A percentile compares a stretch with the other conserved stretches of the same genome.
phyloP scores from a whole-genome alignment of 73 alveolate genomes.

The Paramecium bursaria region DNA sequence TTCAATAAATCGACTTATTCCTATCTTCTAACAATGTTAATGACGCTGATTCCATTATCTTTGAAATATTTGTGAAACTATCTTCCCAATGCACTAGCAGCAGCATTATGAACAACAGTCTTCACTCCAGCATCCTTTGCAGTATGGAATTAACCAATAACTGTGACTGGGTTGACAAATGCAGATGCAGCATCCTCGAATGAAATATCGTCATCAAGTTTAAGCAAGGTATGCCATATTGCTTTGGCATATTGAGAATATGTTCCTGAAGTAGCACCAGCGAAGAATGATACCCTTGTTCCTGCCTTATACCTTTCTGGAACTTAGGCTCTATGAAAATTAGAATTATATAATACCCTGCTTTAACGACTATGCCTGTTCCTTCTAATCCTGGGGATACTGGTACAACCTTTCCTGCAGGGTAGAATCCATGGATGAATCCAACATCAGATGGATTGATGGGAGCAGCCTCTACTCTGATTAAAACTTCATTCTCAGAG shows the following conservation, averaged over 20 bases:
- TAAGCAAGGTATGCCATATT: background rate
- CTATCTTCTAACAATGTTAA: slow-evolving; percentile 79
- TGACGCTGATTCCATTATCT: slow-evolving; percentile 70
- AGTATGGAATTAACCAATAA: slow-evolving; percentile 30
- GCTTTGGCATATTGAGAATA: slow-evolving; percentile 7
- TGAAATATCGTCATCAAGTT: slow-evolving; percentile 33
- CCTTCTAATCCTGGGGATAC: slow-evolving; percentile 85
- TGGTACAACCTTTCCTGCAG: slow-evolving; percentile 67
- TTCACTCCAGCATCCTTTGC: slow-evolving; percentile 36
- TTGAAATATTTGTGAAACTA: slow-evolving; percentile 72
- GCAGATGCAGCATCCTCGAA: slow-evolving; percentile 48
- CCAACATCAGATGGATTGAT: slow-evolving; percentile 80
- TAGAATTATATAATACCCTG: slow-evolving; percentile 76
- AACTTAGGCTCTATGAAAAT: slow-evolving; percentile 1
- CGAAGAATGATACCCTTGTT: slow-evolving; percentile 15
- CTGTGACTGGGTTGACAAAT: slow-evolving; percentile 64
- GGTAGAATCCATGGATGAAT: slow-evolving; percentile 61
- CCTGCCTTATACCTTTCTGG: background rate
- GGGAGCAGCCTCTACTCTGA: slow-evolving; percentile 79
- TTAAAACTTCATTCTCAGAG: slow-evolving; percentile 72
- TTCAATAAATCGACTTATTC: slow-evolving; percentile 72
- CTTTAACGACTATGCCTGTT: slow-evolving; percentile 63
- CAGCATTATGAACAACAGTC: slow-evolving; percentile 81
- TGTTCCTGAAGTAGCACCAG: background rate
- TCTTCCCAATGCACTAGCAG: slow-evolving; percentile 85